Evolutionary conservation across 2,329 filamentous ascomycete genomes (phyloP), one percentile per base, ranked within the genome.

Genomic region (Fusarium siculi): DNA sequence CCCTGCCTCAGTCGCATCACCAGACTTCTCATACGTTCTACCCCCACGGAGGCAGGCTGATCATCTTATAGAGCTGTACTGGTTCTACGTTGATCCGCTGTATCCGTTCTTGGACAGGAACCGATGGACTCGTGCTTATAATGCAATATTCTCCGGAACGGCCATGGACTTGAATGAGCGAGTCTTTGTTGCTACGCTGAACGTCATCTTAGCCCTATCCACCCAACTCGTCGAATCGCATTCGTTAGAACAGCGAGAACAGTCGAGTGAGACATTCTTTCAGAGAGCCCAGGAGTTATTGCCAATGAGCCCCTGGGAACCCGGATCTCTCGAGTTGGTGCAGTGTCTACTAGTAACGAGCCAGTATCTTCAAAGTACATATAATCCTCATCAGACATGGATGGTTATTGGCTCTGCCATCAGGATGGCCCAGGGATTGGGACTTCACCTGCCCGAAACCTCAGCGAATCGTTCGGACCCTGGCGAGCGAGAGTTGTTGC

Each of bases 361-460:
- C 16, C 85, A 86, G 49, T 87, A 87, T 64, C 75, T 87, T 1
- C 86, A 87, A 47, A 85, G 85, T 50, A 87, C 85, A 0, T 82
- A 85, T 18, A 82, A 82, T 10, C 82, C 84, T 0, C 83, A 87
- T 64, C 83, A 85, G 63, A 86, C 84, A 4, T 87, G 85, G 86
- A 86, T 87, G 76, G 81, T 85, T 9, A 83, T 85, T 1, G 85
- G 85, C 0, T 78, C 84, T 8, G 85, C 85, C 0, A 82, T 87
- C 21, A 80, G 85, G 3, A 86, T 83, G 21, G 86, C 86, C 0
- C 84, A 87, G 55, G 83, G 84, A 0, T 63, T 87, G 6, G 85
- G 85, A 0, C 74, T 87, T 34, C 84, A 87, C 55, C 74, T 85
- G 7, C 79, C 82, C 0, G 81, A 85, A 43, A 84, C 83, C 0